Evolutionary conservation across 1,284 basidiomycete species (phyloP).

Genomic region (Puccinia polysora): DNA sequence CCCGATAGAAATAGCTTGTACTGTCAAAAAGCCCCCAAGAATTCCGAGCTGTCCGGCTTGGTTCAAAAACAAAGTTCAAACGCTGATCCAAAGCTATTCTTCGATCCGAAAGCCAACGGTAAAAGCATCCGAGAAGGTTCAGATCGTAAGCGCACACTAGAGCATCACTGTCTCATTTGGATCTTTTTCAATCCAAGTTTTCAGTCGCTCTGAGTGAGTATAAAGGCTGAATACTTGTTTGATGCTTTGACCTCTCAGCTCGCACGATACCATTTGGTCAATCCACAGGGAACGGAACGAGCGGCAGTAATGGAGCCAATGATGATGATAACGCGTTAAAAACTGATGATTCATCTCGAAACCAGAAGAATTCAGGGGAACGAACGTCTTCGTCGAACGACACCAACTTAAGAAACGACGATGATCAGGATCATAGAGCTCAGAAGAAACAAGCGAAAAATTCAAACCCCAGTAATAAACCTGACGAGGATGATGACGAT

Average conservation of each 20-base stretch:
- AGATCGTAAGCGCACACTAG: constrained; percentile 15
- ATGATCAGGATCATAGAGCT: too few species aligned
- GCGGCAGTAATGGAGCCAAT: background rate
- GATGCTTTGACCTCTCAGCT: background rate
- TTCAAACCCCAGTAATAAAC: too few species aligned
- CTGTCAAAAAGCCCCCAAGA: constrained; percentile 45
- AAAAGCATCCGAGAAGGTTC: constrained; percentile 23
- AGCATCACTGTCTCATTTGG: background rate
- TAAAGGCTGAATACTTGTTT: background rate
- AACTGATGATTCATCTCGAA: too few species aligned
- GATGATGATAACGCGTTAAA: too few species aligned
- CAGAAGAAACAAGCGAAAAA: too few species aligned
- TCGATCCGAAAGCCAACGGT: constrained; percentile 32
- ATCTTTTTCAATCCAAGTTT: background rate
- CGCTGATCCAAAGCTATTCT: constrained; percentile 35
- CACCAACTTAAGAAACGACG: too few species aligned
- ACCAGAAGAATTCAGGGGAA: too few species aligned
- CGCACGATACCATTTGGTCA: constrained; percentile 9
- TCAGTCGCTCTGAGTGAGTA: background rate
- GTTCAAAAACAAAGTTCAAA: constrained; percentile 16
- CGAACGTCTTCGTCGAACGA: too few species aligned
- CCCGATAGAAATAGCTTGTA: constrained; percentile 44
- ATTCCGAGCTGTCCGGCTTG: constrained; percentile 42
- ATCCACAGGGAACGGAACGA: background rate
- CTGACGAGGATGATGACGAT: too few species aligned